Evolutionary conservation across 805 yeast species (phyloP), one percentile per base, ranked within the genome.

Genomic region (Candida patagonica): DNA sequence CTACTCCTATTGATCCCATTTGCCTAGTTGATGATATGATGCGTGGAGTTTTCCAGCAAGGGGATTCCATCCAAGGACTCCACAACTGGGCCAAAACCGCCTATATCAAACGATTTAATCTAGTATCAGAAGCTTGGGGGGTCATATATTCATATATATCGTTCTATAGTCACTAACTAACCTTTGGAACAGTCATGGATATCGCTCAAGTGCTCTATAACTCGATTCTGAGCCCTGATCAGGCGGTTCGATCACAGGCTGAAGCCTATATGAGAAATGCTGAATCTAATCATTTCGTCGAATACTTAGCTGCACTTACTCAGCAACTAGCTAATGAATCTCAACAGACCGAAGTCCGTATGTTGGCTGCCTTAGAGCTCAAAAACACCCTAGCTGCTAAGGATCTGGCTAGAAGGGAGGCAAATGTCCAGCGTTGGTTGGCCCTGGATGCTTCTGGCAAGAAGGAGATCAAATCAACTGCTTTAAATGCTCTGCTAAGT

Each of bases 301-400:
- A 76, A 51, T 89, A 79, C 59, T 63, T 87, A 53, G 74, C 74
- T 30, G 66, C 76, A 51, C 72, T 88, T 59, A 76, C 84, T 27
- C 74, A 75, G 46, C 82, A 81, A 19, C 68, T 92, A 45, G 80
- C 78, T 19, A 77, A 79, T 55, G 80, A 74, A 32, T 56, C 65
- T 6, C 74, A 73, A 41, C 74, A 73, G 52, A 64, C 79, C 5
- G 96, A 89, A 63, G 92, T 87, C 35, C 73, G 97, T 55, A 84
- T 87, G 71, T 73, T 92, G 57, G 95, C 98, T 3, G 94, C 92
- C 30, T 67, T 89, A 46, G 81, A 81, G 16, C 67, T 86, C 55
- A 89, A 89, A 67, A 89, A 89, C 64, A 85, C 84, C 65, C 70
- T 89, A 53, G 76, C 85, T 5, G 78, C 96, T 12, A 89, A 88